Conservation (phyloP, 2,329 filamentous ascomycete species). For the Pseudogymnoascus sp. region DNA sequence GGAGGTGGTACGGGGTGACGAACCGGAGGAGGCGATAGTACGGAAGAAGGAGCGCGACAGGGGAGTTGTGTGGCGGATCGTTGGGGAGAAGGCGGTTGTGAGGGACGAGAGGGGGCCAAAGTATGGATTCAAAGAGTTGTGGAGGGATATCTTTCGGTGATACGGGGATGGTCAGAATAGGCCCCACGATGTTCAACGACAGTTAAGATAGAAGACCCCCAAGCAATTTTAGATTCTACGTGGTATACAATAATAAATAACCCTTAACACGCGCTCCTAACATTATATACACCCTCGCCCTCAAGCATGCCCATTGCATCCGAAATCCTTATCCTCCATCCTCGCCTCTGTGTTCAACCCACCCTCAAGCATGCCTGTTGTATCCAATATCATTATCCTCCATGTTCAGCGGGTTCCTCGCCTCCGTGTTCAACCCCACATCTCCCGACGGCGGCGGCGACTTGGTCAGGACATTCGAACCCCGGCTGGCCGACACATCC, state of each 20-base stretch:
- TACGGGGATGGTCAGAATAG: no score
- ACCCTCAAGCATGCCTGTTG: not conserved
- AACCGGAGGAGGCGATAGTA: slow-evolving; percentile 35
- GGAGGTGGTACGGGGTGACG: slow-evolving; percentile 62
- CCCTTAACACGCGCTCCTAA: not conserved
- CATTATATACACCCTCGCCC: not conserved
- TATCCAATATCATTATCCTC: slow-evolving; percentile 6
- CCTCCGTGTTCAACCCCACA: not conserved
- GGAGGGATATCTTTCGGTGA: slow-evolving; percentile 63
- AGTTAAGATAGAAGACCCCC: no score
- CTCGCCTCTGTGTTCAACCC: not conserved
- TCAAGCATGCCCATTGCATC: no score
- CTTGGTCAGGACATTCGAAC: not conserved
- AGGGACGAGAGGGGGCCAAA: slow-evolving; percentile 67
- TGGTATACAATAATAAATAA: not conserved
- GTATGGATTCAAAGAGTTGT: slow-evolving; percentile 86
- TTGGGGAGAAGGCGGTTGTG: slow-evolving; percentile 49
- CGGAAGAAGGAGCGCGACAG: slow-evolving; percentile 37
- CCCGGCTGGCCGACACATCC: not conserved
- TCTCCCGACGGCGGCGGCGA: not conserved
- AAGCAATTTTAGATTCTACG: not conserved
- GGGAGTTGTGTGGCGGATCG: slow-evolving; percentile 57
- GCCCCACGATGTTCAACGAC: no score
- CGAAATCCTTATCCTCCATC: not conserved
- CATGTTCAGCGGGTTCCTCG: slow-evolving; percentile 1